phyloP scores from a whole-genome alignment of 768 basidiomycete species.

The Lyophyllum decastes region DNA sequence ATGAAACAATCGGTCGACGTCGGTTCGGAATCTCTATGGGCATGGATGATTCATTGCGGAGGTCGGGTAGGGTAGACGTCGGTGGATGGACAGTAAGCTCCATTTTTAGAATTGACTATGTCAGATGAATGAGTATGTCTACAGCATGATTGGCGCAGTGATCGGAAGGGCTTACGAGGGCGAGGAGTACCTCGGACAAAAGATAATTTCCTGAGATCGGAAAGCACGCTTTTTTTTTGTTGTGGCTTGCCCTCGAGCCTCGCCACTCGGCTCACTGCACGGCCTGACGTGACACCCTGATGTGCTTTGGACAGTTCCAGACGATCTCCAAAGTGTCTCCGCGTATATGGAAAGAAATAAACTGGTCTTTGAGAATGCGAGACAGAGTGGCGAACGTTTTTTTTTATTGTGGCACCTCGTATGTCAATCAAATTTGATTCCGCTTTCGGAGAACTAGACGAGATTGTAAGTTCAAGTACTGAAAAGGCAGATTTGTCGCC shows the following conservation, averaged over 20 bases:
- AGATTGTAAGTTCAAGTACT: background rate
- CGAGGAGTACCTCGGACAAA: background rate
- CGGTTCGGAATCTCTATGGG: slow-evolving; percentile 49
- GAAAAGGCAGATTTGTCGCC: background rate
- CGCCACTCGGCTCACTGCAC: slow-evolving; percentile 1
- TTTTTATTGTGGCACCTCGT: slow-evolving; percentile 6
- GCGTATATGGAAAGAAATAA: background rate
- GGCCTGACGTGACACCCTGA: background rate
- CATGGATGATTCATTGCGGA: slow-evolving; percentile 30
- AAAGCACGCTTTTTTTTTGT: background rate
- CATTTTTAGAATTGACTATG: slow-evolving; percentile 11
- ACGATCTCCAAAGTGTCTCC: background rate
- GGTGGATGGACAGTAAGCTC: slow-evolving; percentile 8
- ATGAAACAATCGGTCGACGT: slow-evolving; percentile 23
- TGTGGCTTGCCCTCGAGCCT: background rate
- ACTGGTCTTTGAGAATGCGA: background rate
- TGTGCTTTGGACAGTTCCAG: background rate
- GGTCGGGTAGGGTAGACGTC: slow-evolving; percentile 10
- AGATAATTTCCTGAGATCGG: slow-evolving; percentile 2
- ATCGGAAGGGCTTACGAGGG: slow-evolving; percentile 14
- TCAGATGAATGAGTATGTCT: background rate
- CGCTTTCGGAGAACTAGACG: slow-evolving; percentile 1
- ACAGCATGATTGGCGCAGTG: background rate
- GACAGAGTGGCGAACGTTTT: slow-evolving; percentile 13
- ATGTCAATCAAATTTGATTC: slow-evolving; percentile 15